Evolutionary conservation across 1,139 yeast genomes (phyloP), one percentile per base, ranked within the genome.

Genomic region (Magnusiomyces tetraspermus): DNA sequence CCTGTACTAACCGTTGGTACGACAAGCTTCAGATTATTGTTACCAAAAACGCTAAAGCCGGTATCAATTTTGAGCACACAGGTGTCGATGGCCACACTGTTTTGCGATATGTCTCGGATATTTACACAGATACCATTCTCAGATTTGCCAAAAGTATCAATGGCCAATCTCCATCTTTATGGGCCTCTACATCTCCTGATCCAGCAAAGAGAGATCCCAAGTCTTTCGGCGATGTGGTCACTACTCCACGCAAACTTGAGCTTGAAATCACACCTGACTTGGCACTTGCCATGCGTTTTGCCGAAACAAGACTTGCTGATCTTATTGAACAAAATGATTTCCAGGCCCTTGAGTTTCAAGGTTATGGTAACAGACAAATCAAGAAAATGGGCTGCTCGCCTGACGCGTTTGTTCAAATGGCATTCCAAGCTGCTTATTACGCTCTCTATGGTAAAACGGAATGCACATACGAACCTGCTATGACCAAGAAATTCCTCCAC

Each of bases 81-180:
- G 96, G 96, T 62, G 95, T 89, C 37, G 97, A 89, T 70, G 96
- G 97, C 53, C 96, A 89, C 67, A 89, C 97, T 0, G 96, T 89
- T 6, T 72, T 89, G 61, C 72, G 96, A 57, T 85, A 85, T 71
- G 96, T 88, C 17, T 81, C 89, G 45, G 96, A 89, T 67, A 85
- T 89, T 52, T 89, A 88, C 66, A 89, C 96, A 0, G 97, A 89
- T 67, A 84, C 95, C 1, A 87, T 89, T 53, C 73, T 89, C 58
- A 78, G 92, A 48, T 89, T 88, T 74, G 96, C 96, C 13, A 83
- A 79, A 63, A 77, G 86, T 24, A 88, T 89, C 62, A 87, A 89
- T 61, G 80, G 80, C 55, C 83, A 85, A 61, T 80, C 95, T 1
- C 96, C 96, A 1, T 79, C 86, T 3, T 72, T 86, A 53, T 86